Evolutionary conservation across 2,329 filamentous ascomycete species (phyloP).

Genomic region (Sporothrix humicola): DNA sequence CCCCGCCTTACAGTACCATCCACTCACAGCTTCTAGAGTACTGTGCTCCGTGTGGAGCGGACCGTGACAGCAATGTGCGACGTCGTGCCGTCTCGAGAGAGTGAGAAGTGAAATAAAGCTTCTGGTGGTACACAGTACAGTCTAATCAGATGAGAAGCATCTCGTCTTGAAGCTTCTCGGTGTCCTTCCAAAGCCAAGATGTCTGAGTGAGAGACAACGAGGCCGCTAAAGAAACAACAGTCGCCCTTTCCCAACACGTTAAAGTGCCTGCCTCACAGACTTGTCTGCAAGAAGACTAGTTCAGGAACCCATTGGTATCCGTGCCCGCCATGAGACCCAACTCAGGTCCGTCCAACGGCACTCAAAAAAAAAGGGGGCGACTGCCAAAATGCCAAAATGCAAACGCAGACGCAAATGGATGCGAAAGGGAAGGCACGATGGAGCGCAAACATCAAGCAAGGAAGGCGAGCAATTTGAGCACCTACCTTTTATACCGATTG

Average conservation of each 20-base stretch:
- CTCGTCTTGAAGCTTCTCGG: no score
- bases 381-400: not conserved
- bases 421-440: constrained; percentile 14
- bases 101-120: no score
- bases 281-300: constrained; percentile 39
- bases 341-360: constrained; percentile 13
- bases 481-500: no score
- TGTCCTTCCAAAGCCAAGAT: not conserved
- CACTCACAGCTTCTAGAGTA: not conserved
- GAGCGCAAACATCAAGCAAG: not conserved
- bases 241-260: constrained; percentile 2
- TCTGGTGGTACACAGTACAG: no score
- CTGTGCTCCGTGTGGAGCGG: not conserved
- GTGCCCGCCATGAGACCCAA: constrained; percentile 35
- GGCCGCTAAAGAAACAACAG: constrained; percentile 21
- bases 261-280: constrained; percentile 25
- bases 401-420: no score
- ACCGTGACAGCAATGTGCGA: not conserved
- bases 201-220: constrained; percentile 6
- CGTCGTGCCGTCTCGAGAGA: no score
- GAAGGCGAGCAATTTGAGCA: not conserved
- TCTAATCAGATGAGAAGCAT: no score
- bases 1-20: not conserved
- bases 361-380: not conserved
- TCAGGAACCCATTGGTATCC: constrained; percentile 37